Evolutionary conservation across 2,329 filamentous ascomycete species (phyloP), one percentile per base, ranked within the genome.

Genomic region (Aspergillus proliferans): DNA sequence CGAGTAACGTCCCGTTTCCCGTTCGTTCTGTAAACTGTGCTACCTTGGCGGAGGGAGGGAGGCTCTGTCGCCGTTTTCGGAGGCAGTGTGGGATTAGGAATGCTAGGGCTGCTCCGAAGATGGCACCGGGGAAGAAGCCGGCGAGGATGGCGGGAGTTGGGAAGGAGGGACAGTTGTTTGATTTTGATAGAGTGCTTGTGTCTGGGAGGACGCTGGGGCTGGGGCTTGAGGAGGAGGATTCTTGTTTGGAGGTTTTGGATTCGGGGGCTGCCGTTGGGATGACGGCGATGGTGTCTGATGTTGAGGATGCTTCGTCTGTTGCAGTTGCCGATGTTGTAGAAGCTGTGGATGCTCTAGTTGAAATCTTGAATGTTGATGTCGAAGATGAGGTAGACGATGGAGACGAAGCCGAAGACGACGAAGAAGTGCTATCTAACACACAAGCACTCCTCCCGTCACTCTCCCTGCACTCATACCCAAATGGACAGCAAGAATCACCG

Each of bases 31-130:
- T 65, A 42, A 65, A 58, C 21, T 62, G 54, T 1, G 57, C 45
- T 6, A 58, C 30, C 42, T 65, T 69, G 4, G 53, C 47, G 3
- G 50, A 44, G 3, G 51, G 45, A 10, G 56, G 52, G 6, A 30
- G 46, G 4, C 51, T 52, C 34, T 57, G 52, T 39, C 57, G 52
- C 45, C 55, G 50, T 36, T 64, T 62, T 44, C 71, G 63, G 47
- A 71, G 55, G 54, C 65, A 71, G 47, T 67, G 62, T 34, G 67
- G 57, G 48, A 83, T 63, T 66, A 75, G 55, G 76, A 81, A 33
- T 79, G 79, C 60, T 70, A 75, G 33, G 73, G 85, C 43, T 68
- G 68, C 65, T 6, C 74, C 74, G 24, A 69, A 62, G n/a, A 73
- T 46, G 14, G 71, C 58, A 5, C 74, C 74, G 3, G 73, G 70